Evolutionary conservation across 345 rosid species (phyloP).

Genomic region (Eucalyptus sp.): DNA sequence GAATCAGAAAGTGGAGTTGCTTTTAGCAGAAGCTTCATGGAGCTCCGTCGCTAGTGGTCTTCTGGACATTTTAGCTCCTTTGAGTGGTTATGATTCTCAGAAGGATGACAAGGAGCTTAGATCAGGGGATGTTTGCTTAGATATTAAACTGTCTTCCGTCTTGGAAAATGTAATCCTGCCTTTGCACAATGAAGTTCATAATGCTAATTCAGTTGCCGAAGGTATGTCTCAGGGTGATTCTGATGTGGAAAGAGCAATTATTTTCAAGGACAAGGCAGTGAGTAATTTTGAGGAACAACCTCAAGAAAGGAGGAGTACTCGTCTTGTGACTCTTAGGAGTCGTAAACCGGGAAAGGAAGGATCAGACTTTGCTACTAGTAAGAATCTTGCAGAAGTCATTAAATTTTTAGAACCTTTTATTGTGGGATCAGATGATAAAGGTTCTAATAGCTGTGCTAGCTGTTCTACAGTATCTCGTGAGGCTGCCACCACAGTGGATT

Average conservation of each 20-base stretch:
- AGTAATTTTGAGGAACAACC: slow-evolving; percentile 59
- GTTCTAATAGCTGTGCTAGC: slow-evolving; percentile 17
- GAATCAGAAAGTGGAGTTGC: slow-evolving; percentile 43
- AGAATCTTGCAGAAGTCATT: slow-evolving; percentile 61
- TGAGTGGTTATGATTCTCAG: slow-evolving; percentile 19
- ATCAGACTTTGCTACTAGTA: slow-evolving; percentile 39
- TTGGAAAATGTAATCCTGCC: slow-evolving; percentile 25
- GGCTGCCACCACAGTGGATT: slow-evolving; percentile 22
- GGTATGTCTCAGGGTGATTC: slow-evolving; percentile 26
- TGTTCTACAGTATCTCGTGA: slow-evolving; percentile 18
- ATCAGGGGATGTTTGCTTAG: slow-evolving; percentile 75
- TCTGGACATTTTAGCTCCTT: slow-evolving; percentile 55
- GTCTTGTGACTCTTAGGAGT: slow-evolving; percentile 89
- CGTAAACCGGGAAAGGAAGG: slow-evolving; percentile 95
- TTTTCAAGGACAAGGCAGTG: slow-evolving; percentile 44
- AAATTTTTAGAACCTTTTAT: slow-evolving; percentile 69
- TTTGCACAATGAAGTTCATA: slow-evolving; percentile 25
- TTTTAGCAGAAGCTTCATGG: slow-evolving; percentile 65
- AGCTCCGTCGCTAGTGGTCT: slow-evolving; percentile 50
- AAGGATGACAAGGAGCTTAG: slow-evolving; percentile 7
- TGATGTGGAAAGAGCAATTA: slow-evolving; percentile 29
- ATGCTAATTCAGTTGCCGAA: slow-evolving; percentile 15
- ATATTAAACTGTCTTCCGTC: slow-evolving; percentile 28
- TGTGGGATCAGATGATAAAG: slow-evolving; percentile 15
- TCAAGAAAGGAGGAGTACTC: slow-evolving; percentile 93